These are phyloP conservation scores for Aspergillus proliferans DNA, from an alignment of 2,329 filamentous ascomycete genomes.

Conservation along the genomic window DNA sequence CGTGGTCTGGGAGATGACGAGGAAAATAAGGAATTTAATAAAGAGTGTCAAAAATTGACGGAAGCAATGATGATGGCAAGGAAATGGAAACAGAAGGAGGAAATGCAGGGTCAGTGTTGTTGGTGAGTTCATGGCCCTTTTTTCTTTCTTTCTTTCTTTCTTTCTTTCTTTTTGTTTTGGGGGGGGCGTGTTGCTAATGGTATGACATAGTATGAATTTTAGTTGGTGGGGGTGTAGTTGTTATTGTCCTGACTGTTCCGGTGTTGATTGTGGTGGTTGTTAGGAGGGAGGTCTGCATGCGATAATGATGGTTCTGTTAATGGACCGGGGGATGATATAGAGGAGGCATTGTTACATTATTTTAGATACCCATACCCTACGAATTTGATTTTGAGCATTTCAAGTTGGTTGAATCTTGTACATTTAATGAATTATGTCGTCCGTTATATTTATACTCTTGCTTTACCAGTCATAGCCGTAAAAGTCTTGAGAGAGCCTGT, in stretches of 20 bases:
- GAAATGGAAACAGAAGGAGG: background rate
- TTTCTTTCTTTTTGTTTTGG: background rate
- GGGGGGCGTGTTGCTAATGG: background rate
- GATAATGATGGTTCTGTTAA: background rate
- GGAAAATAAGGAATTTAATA: background rate
- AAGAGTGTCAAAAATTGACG: background rate
- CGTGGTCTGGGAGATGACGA: background rate
- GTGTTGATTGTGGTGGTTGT: background rate
- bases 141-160: background rate
- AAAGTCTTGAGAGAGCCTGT: no score
- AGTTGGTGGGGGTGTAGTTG: background rate
- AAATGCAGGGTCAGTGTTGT: background rate
- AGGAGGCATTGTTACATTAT: no score
- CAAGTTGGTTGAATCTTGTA: no score
- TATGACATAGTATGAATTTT: background rate
- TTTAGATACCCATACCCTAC: no score
- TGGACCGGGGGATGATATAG: no score
- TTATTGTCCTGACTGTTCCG: background rate
- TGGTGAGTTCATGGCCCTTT: background rate
- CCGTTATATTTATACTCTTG: no score
- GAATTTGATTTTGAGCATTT: no score
- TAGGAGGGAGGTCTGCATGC: background rate
- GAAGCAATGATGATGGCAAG: background rate
- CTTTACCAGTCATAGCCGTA: no score
- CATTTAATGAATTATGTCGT: no score